These are phyloP conservation scores for Citrus reticulata DNA, from an alignment of 345 rosid genomes.

Conservation along the genomic window DNA sequence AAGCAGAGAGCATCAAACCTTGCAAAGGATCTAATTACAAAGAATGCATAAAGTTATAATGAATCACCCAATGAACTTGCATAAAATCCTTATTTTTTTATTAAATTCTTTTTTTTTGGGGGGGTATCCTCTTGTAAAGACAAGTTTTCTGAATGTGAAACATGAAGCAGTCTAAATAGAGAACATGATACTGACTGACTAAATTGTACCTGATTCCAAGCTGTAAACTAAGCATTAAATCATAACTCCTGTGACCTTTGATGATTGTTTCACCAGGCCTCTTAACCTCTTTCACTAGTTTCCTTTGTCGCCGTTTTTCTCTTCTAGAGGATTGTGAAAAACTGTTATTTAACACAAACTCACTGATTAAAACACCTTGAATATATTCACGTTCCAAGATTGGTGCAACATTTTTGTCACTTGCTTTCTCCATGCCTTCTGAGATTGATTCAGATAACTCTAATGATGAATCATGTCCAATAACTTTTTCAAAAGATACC, in stretches of 20 bases:
- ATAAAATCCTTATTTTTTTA: neutral
- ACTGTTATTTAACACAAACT: conserved; percentile 64
- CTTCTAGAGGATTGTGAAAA: conserved; percentile 76
- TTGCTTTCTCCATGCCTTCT: conserved; percentile 38
- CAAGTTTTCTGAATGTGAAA: neutral
- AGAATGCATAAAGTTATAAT: neutral
- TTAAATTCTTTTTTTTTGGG: too few species aligned
- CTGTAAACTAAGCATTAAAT: conserved; percentile 93
- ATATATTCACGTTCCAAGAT: conserved; percentile 89
- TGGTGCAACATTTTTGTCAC: conserved; percentile 50
- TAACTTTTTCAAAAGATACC: conserved; percentile 93
- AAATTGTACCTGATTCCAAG: conserved; percentile 84
- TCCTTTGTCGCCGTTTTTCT: conserved; percentile 62
- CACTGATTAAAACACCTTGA: conserved; percentile 96
- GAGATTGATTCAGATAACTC: conserved; percentile 44
- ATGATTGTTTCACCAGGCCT: conserved; percentile 93
- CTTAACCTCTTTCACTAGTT: conserved; percentile 73
- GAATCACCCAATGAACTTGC: neutral
- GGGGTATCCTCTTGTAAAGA: neutral
- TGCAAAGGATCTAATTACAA: neutral
- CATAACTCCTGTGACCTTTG: conserved; percentile 96
- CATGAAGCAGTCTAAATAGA: neutral
- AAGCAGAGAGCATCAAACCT: neutral
- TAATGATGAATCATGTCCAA: conserved; percentile 66
- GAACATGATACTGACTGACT: neutral